Evolutionary conservation across 495 filamentous ascomycete species (phyloP), one percentile per base, ranked within the genome.

Genomic region (Penicillium simplicissimum): DNA sequence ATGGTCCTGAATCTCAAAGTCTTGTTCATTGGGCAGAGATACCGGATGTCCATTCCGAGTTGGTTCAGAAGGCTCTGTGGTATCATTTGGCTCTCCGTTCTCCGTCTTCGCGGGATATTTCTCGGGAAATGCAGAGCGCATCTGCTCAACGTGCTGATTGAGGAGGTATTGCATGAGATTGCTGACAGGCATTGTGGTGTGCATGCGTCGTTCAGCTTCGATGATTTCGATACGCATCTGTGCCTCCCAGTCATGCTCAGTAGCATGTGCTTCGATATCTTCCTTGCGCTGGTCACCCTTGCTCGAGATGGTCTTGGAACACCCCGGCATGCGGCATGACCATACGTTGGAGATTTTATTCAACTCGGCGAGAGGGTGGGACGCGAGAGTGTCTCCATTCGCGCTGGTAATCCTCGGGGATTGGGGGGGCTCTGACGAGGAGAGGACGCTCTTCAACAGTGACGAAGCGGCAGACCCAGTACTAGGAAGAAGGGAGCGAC

Each of bases 291-390:
- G 75, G 36, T 81, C 75, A 13, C 82, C 79, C 48, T 84, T 82
- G 23, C 84, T 86, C 31, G 79, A 81, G 65, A 84, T 81, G 23
- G 91, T 82, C 57, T 87, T 84, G 31, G 70, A 69, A 70, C 91
- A 96, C 31, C 82, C 88, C 36, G 85, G 84, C 57, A 90, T 82
- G 33, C 83, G 81, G 67, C 91, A 96, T 11, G 75, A 76, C 89
- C 90, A 94, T 1, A 83, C 82, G 49, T 89, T 85, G 48, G 81
- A 81, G 54, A 82, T 57, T 15, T 59, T 60, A 21, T 59, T 65
- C 40, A 51, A 28, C n/a, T 58, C 64, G 23, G 53, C 60, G 6
- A 55, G 25, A 8, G 45, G 36, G 8, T 64, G 64, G 0, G 77
- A 21, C 75, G 75, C 1, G 68, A 74, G 55, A 68, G 78, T 35